A percentile compares a stretch with the other conserved stretches of the same genome.
Conservation (phyloP, 495 filamentous ascomycete species). For the Penicillium soppii region DNA sequence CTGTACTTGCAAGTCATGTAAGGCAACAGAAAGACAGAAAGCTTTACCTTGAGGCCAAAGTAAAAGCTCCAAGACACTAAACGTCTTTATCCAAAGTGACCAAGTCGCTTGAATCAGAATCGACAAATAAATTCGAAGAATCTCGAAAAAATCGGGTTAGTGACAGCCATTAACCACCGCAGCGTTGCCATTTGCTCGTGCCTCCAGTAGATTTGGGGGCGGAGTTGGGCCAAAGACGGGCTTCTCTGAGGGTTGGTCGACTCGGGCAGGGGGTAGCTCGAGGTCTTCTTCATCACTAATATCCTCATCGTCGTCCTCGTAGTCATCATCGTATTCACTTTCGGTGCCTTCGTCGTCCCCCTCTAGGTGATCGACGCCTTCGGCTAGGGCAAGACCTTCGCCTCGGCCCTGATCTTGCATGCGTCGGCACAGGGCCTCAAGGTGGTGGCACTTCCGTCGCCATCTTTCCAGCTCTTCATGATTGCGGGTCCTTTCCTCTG, state of each 20-base stretch:
- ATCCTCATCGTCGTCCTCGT: constrained; percentile 64
- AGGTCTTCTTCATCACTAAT: constrained; percentile 68
- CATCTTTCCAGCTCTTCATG: constrained; percentile 77
- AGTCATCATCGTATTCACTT: constrained; percentile 67
- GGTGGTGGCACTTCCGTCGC: constrained; percentile 86
- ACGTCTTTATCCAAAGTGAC: background rate
- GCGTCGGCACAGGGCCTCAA: constrained; percentile 87
- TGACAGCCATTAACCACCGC: constrained; percentile 49
- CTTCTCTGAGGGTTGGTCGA: constrained; percentile 42
- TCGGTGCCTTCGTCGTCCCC: constrained; percentile 72
- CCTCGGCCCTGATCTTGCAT: constrained; percentile 91
- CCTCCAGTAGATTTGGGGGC: constrained; percentile 48
- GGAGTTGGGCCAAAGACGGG: constrained; percentile 58
- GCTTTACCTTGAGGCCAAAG: background rate
- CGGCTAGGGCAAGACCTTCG: constrained; percentile 54
- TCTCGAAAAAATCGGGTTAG: constrained; percentile 18
- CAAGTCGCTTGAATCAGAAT: constrained; percentile 2
- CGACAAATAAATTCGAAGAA: background rate
- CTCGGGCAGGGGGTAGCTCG: constrained; percentile 44
- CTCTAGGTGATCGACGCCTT: constrained; percentile 48
- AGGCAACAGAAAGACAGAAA: background rate
- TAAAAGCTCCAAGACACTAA: background rate
- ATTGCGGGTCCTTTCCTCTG: constrained; percentile 84
- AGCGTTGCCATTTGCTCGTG: constrained; percentile 45
- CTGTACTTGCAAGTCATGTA: background rate